These are phyloP conservation scores for Trichoderma breve DNA, from an alignment of 2,329 filamentous ascomycete species.

Conservation along the genomic window DNA sequence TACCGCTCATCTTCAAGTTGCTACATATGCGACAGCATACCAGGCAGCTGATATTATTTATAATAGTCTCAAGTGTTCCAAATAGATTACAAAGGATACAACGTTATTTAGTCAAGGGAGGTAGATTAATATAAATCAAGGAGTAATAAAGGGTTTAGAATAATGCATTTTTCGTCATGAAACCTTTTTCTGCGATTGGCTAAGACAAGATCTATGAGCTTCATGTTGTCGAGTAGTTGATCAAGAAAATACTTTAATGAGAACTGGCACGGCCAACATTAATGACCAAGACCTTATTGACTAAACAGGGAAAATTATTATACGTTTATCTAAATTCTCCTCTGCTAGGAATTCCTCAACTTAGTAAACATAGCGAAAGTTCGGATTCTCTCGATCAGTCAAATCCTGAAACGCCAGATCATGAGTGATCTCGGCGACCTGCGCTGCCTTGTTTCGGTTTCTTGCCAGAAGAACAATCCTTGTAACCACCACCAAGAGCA, in stretches of 20 bases:
- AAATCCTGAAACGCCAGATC: neutral
- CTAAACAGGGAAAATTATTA: neutral
- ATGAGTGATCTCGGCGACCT: neutral
- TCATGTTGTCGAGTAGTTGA: neutral
- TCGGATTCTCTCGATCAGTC: neutral
- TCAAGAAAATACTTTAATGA: neutral
- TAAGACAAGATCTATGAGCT: neutral
- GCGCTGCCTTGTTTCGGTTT: neutral
- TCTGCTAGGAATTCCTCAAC: too few species aligned
- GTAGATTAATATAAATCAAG: neutral
- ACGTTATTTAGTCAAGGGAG: neutral
- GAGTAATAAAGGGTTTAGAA: neutral
- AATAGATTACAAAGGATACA: neutral
- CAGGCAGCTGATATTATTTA: conserved; percentile 57
- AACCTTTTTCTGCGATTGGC: neutral
- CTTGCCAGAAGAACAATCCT: neutral
- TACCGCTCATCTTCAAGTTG: conserved; percentile 43
- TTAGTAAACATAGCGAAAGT: neutral
- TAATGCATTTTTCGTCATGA: neutral
- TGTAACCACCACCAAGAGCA: neutral
- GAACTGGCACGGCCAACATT: neutral
- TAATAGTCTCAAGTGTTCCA: neutral
- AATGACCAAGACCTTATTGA: neutral
- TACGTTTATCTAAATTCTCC: neutral
- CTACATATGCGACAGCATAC: conserved; percentile 56